Conservation (phyloP, 495 filamentous ascomycete species). For the Annulohypoxylon moriforme region DNA sequence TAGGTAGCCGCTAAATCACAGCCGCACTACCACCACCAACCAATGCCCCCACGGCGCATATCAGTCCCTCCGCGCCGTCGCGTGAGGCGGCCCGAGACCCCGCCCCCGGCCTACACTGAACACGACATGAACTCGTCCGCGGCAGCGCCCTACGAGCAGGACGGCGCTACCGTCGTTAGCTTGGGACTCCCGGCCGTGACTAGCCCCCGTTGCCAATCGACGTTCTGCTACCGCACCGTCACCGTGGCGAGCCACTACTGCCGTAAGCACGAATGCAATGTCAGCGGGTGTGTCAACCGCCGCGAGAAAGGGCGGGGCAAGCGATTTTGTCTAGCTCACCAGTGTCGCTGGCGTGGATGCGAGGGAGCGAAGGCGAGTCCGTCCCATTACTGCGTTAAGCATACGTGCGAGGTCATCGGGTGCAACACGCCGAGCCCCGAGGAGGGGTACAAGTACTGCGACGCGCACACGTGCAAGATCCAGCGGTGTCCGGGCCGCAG, state of each 20-base stretch:
- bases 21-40: not conserved
- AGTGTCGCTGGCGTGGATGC: conserved; percentile 39
- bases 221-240: conserved; percentile 31
- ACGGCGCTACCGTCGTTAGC: not conserved
- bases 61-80: conserved; percentile 27
- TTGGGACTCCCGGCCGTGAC: not conserved
- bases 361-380: not conserved
- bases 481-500: conserved; percentile 26
- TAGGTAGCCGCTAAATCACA: not conserved
- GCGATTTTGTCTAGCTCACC: conserved; percentile 26
- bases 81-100: conserved; percentile 29
- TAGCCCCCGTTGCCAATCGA: conserved; percentile 37
- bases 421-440: conserved; percentile 30
- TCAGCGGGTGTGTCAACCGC: conserved; percentile 16
- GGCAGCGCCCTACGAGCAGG: no score
- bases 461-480: conserved; percentile 31
- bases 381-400: conserved; percentile 27
- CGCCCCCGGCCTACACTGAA: conserved; percentile 38
- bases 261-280: conserved; percentile 36
- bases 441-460: conserved; percentile 32
- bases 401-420: conserved; percentile 31
- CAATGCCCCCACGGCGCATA: conserved; percentile 24
- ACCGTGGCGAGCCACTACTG: conserved; percentile 24
- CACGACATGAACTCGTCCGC: conserved; percentile 22
- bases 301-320: conserved; percentile 33